Percentiles rank a stretch among this genome's conserved stretches.
Conservation (phyloP, 1,139 yeast genomes). For the Suhomyces bribrorum region DNA sequence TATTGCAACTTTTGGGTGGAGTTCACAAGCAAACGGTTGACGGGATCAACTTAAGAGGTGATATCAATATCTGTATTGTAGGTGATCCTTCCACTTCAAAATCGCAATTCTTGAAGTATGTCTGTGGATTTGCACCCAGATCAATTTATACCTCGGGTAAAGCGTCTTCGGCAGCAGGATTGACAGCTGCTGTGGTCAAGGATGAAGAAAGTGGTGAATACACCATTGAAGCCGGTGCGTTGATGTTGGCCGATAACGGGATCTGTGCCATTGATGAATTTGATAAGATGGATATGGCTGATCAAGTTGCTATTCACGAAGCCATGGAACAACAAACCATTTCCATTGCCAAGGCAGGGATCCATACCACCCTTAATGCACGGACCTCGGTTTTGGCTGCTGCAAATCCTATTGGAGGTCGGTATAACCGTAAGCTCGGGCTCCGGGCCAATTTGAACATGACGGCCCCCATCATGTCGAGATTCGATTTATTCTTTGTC, state of each 20-base stretch:
- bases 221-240: slow-evolving; percentile 98
- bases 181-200: slow-evolving; percentile 96
- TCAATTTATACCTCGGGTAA: slow-evolving; percentile 98
- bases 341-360: slow-evolving; percentile 97
- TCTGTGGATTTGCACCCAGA: slow-evolving; percentile 87
- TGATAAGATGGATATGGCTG: slow-evolving; percentile 94
- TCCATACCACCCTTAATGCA: slow-evolving; percentile 95
- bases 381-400: slow-evolving; percentile 96
- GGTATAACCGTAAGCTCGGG: slow-evolving; percentile 85
- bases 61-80: slow-evolving; percentile 92
- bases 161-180: slow-evolving; percentile 98
- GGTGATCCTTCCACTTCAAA: slow-evolving; percentile 99
- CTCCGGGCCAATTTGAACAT: slow-evolving; percentile 85
- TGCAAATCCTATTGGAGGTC: slow-evolving; percentile 95
- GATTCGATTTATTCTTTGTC: slow-evolving; percentile 94
- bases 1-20: slow-evolving; percentile 90
- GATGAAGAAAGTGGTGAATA: slow-evolving; percentile 98
- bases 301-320: slow-evolving; percentile 98
- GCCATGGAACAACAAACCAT: slow-evolving; percentile 99
- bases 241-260: slow-evolving; percentile 98
- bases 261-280: slow-evolving; percentile 98
- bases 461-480: slow-evolving; percentile 99
- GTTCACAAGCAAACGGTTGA: slow-evolving; percentile 94
- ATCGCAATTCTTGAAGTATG: slow-evolving; percentile 93
- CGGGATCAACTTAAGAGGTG: slow-evolving; percentile 95